These are phyloP conservation scores for Fusarium tanahbumbuense DNA, from an alignment of 2,329 filamentous ascomycete species.

Conservation along the genomic window DNA sequence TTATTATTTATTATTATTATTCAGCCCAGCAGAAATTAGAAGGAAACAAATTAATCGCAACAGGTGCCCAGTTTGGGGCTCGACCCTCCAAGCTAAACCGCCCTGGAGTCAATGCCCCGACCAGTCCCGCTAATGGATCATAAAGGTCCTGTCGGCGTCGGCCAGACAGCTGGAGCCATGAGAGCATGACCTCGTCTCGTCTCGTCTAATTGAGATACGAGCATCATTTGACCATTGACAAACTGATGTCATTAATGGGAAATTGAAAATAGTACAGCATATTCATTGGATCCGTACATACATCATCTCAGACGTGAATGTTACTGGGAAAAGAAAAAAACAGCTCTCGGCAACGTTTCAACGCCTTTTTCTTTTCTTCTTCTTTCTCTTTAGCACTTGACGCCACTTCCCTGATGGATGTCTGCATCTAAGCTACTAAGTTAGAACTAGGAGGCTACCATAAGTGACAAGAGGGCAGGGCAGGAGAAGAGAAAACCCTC, in stretches of 20 bases:
- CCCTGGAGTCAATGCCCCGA: not conserved
- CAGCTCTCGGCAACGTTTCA: slow-evolving; percentile 22
- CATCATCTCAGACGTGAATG: not conserved
- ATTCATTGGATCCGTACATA: not conserved
- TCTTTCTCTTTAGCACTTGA: slow-evolving; percentile 8
- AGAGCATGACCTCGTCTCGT: slow-evolving; percentile 18
- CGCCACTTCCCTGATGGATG: slow-evolving; percentile 27
- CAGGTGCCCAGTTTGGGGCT: slow-evolving; percentile 20
- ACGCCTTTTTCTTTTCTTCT: not conserved
- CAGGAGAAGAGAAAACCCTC: not conserved
- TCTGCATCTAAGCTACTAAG: not conserved
- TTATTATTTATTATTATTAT: not conserved
- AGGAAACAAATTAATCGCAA: slow-evolving; percentile 23
- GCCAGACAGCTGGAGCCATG: slow-evolving; percentile 6
- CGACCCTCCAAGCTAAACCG: slow-evolving; percentile 21
- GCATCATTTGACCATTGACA: slow-evolving; percentile 11
- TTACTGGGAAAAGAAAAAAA: not conserved
- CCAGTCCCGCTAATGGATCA: not conserved
- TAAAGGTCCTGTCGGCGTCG: not conserved
- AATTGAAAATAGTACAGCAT: not conserved
- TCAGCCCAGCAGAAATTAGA: slow-evolving; percentile 16
- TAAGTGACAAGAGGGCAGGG: not conserved
- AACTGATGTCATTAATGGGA: slow-evolving; percentile 37
- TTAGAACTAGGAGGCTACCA: not conserved
- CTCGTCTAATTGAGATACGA: slow-evolving; percentile 26